Conservation (phyloP, 2,329 filamentous ascomycete species). For the Calonectria pseudoturangicola region DNA sequence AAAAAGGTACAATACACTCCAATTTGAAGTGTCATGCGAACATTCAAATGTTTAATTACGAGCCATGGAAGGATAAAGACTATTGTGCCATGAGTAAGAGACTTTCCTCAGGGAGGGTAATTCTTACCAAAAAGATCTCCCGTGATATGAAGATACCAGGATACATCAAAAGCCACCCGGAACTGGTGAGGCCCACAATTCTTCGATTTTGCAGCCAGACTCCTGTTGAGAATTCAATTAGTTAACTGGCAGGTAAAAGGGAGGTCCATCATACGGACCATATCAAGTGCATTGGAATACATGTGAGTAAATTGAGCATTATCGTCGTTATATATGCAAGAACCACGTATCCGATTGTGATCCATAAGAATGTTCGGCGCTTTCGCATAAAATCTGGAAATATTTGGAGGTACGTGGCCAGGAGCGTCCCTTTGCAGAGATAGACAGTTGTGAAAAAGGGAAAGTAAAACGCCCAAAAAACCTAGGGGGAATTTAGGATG, state of each 20-base stretch:
- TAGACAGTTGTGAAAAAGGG: conserved; percentile 7
- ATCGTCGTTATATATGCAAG: neutral
- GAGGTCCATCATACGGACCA: neutral
- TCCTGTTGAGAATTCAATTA: neutral
- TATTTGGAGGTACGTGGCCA: neutral
- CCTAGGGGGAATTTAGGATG: neutral
- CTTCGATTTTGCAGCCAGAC: neutral
- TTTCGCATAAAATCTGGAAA: conserved; percentile 17
- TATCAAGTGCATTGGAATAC: neutral
- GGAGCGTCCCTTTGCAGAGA: conserved; percentile 14
- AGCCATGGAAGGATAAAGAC: conserved; percentile 15
- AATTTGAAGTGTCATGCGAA: neutral
- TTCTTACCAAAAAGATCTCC: conserved; percentile 4
- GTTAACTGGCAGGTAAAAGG: fast-evolving
- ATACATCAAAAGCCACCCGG: neutral
- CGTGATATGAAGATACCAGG: conserved; percentile 3
- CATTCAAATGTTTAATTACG: neutral
- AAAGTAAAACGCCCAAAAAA: neutral
- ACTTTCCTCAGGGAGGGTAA: neutral
- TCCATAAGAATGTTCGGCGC: neutral
- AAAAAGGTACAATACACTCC: neutral
- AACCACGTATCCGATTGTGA: neutral
- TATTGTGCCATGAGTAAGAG: neutral
- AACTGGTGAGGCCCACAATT: neutral
- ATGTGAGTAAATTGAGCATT: neutral